Conservation (phyloP, 2,329 filamentous ascomycete genomes). For the Trichoderma lentiforme region DNA sequence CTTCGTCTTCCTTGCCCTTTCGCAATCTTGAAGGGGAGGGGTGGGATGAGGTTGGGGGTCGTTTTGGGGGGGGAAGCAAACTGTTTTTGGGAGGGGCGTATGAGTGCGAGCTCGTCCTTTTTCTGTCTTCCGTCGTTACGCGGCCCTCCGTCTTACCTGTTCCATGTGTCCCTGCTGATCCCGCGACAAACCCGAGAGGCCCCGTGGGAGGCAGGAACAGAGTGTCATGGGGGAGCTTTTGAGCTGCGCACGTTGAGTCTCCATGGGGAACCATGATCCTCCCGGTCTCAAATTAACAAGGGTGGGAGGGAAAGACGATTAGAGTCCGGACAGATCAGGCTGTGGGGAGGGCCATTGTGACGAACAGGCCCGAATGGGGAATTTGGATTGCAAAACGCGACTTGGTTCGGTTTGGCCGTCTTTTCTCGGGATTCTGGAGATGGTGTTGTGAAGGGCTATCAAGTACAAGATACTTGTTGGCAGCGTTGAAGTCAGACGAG, state of each 20-base stretch:
- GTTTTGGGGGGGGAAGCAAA: background rate
- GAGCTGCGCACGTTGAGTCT: background rate
- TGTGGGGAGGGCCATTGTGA: background rate
- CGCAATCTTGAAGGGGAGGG: background rate
- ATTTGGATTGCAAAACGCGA: background rate
- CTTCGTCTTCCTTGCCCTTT: background rate
- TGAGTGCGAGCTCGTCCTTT: background rate
- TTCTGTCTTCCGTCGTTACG: background rate
- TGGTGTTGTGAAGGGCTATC: background rate
- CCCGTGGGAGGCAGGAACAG: background rate
- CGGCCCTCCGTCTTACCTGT: background rate
- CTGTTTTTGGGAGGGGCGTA: background rate
- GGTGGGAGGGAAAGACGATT: background rate
- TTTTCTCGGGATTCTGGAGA: background rate
- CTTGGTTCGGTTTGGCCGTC: background rate
- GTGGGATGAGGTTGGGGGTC: background rate
- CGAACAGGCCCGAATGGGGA: background rate
- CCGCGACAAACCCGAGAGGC: background rate
- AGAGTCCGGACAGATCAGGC: background rate
- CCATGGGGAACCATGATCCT: slow-evolving; percentile 6
- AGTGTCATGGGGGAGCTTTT: background rate
- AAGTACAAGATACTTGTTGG: background rate
- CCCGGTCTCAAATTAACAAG: background rate
- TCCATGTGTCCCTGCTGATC: slow-evolving; percentile 7
- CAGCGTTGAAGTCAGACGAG: background rate